A percentile compares a stretch with the other conserved stretches of the same genome.
Evolutionary conservation across 495 filamentous ascomycete genomes (phyloP).

Genomic region (Penicillium angulare): DNA sequence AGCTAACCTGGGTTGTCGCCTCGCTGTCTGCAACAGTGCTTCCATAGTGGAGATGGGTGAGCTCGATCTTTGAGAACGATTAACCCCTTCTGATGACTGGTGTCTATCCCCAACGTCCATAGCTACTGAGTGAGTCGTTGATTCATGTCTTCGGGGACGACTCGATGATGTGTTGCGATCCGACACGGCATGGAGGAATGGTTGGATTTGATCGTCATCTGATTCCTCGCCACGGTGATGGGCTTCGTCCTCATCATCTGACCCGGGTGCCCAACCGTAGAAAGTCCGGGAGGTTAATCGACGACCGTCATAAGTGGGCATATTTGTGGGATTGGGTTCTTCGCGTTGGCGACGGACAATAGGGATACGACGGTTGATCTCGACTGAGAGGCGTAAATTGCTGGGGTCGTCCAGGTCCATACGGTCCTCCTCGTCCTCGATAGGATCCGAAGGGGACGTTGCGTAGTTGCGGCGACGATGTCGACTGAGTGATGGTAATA

Average conservation of each 20-base stretch:
- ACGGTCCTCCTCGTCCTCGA: constrained; percentile 32
- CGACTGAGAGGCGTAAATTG: constrained; percentile 31
- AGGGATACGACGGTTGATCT: constrained; percentile 45
- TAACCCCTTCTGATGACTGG: neutral
- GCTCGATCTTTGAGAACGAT: constrained; percentile 12
- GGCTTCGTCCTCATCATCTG: constrained; percentile 51
- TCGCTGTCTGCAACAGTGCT: constrained; percentile 47
- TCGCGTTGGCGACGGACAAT: constrained; percentile 38
- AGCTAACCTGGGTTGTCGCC: constrained; percentile 47
- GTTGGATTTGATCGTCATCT: constrained; percentile 34
- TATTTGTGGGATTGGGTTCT: constrained; percentile 13
- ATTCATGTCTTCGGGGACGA: constrained; percentile 30
- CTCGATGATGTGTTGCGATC: constrained; percentile 25
- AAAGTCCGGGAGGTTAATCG: constrained; percentile 48
- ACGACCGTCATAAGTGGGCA: constrained; percentile 49
- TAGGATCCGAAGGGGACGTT: constrained; percentile 18
- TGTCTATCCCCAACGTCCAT: neutral
- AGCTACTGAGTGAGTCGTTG: constrained; percentile 12
- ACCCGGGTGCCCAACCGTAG: constrained; percentile 61
- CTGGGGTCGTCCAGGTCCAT: constrained; percentile 44
- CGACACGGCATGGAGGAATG: constrained; percentile 25
- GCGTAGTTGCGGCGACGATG: constrained; percentile 38
- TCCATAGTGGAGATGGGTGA: constrained; percentile 37
- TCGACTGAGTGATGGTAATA: constrained; percentile 35
- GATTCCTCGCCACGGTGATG: constrained; percentile 20